phyloP scores from a whole-genome alignment of 805 yeast species.

The Candida dajiaensis region DNA sequence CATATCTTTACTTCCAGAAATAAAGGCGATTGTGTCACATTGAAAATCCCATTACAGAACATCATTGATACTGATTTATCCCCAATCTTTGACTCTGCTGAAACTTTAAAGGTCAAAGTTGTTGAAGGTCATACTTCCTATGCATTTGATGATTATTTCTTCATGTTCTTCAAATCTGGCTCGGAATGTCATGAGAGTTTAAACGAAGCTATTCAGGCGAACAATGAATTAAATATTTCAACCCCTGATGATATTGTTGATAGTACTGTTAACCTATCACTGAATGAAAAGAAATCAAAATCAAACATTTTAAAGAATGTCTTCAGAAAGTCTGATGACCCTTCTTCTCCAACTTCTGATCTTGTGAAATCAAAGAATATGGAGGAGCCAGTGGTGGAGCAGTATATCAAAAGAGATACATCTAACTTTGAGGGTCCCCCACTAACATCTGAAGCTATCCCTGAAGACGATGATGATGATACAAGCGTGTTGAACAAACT shows the following conservation, averaged over 20 bases:
- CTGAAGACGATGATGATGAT: background rate
- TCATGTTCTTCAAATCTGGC: slow-evolving; percentile 59
- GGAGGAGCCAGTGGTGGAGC: background rate
- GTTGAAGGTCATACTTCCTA: slow-evolving; percentile 46
- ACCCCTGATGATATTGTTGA: slow-evolving; percentile 6
- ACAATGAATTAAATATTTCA: slow-evolving; percentile 5
- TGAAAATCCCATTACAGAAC: slow-evolving; percentile 70
- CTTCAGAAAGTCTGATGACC: background rate
- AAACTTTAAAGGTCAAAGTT: slow-evolving; percentile 55
- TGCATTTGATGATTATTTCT: slow-evolving; percentile 62
- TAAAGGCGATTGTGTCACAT: slow-evolving; percentile 62
- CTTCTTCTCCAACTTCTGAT: background rate
- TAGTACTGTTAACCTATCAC: slow-evolving; percentile 5
- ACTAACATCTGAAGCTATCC: no score
- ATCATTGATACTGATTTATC: slow-evolving; percentile 56
- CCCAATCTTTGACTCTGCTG: slow-evolving; percentile 48
- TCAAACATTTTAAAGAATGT: background rate
- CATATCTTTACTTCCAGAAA: slow-evolving; percentile 72
- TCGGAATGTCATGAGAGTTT: slow-evolving; percentile 36
- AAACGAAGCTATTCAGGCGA: slow-evolving; percentile 31
- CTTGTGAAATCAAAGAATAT: background rate
- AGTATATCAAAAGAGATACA: background rate
- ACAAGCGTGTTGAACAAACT: background rate
- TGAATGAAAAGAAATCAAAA: background rate
- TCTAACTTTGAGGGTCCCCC: background rate